Evolutionary conservation across 2,329 filamentous ascomycete genomes (phyloP).

Genomic region (Botrytis squamosa): DNA sequence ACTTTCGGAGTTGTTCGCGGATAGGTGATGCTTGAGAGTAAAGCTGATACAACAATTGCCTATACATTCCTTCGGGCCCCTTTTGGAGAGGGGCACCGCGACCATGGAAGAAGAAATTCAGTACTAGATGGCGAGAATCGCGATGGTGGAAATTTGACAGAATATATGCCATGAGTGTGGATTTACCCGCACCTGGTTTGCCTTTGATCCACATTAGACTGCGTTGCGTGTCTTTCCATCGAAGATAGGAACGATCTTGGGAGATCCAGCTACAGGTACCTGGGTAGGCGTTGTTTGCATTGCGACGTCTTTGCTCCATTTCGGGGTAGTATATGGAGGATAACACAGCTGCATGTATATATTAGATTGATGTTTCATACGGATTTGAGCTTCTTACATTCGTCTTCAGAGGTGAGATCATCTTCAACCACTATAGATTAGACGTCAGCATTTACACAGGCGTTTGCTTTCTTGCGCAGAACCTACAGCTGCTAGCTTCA

Average conservation of each 20-base stretch:
- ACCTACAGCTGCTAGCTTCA: constrained; percentile 8
- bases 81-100: constrained; percentile 40
- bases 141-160: constrained; percentile 29
- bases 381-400: background rate
- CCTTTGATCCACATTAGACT: constrained; percentile 44
- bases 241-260: constrained; percentile 30
- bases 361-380: background rate
- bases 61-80: constrained; percentile 40
- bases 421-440: constrained; percentile 6
- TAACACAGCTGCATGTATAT: background rate
- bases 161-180: constrained; percentile 41
- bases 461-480: background rate
- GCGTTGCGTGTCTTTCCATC: constrained; percentile 29
- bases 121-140: background rate
- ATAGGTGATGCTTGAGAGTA: constrained; percentile 6
- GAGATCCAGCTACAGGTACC: constrained; percentile 42
- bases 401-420: background rate
- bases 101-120: constrained; percentile 42
- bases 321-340: constrained; percentile 37
- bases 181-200: constrained; percentile 45
- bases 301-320: constrained; percentile 34
- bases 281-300: constrained; percentile 30
- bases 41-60: constrained; percentile 40
- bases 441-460: background rate
- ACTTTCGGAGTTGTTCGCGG: background rate